These are phyloP conservation scores for Nothophytophthora sp. DNA, from an alignment of 352 stramenopile species.

Conservation along the genomic window DNA sequence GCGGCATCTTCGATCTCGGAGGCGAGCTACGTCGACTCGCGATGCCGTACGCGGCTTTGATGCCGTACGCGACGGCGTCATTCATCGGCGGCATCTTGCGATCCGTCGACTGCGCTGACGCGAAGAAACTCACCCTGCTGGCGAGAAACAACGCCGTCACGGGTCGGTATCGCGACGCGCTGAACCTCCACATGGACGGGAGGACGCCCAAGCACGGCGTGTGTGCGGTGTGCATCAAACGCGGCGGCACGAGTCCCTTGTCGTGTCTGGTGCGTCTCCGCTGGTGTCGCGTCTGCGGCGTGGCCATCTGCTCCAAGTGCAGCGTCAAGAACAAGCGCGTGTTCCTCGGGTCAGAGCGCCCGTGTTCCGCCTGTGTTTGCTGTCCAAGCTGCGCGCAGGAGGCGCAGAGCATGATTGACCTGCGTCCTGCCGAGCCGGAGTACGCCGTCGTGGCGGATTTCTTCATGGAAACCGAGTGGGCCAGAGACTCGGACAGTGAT, in stretches of 20 bases:
- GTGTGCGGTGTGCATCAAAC: slow-evolving; percentile 24
- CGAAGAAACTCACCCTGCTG: slow-evolving; percentile 44
- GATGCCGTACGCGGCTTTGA: slow-evolving; percentile 19
- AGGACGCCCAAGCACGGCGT: slow-evolving; percentile 15
- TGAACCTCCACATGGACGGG: slow-evolving; percentile 15
- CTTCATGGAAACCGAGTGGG: slow-evolving; percentile 8
- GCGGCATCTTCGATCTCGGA: slow-evolving; percentile 30
- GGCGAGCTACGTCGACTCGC: slow-evolving; percentile 24
- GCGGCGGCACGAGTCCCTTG: slow-evolving; percentile 13
- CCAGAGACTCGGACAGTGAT: not conserved
- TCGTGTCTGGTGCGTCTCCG: slow-evolving; percentile 15
- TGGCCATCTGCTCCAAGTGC: slow-evolving; percentile 40
- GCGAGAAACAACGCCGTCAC: slow-evolving; percentile 19
- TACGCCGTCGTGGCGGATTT: slow-evolving; percentile 24
- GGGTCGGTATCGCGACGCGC: slow-evolving; percentile 18
- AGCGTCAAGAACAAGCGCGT: slow-evolving; percentile 40
- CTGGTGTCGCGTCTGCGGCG: slow-evolving; percentile 38
- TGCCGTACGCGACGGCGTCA: slow-evolving; percentile 25
- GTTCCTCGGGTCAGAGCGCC: slow-evolving; percentile 25
- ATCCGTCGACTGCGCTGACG: slow-evolving; percentile 28
- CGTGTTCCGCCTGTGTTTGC: slow-evolving; percentile 13
- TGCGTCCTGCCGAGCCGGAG: slow-evolving; percentile 12
- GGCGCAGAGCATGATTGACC: slow-evolving; percentile 27
- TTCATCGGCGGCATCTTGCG: slow-evolving; percentile 28
- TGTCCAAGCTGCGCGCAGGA: slow-evolving; percentile 32